Percentiles rank a stretch among this genome's conserved stretches.
phyloP scores from a whole-genome alignment of 768 basidiomycete species.

The Termitomyces sp. region DNA sequence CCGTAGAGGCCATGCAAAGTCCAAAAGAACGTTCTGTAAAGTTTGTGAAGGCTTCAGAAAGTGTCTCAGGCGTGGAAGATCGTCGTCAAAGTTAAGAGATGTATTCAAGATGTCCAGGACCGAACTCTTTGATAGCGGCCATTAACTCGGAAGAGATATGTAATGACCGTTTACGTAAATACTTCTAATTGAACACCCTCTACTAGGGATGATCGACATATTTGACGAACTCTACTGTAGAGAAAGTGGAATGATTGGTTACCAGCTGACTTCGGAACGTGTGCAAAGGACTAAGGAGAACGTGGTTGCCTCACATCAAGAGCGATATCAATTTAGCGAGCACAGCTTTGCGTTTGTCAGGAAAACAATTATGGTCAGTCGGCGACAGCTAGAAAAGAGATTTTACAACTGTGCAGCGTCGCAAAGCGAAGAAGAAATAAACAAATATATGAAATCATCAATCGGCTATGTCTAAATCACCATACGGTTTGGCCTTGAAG shows the following conservation, averaged over 20 bases:
- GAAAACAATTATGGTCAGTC: background rate
- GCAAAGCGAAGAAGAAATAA: background rate
- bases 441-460: slow-evolving; percentile 22
- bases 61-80: background rate
- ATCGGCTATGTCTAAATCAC: slow-evolving; percentile 69
- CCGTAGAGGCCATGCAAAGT: slow-evolving; percentile 10
- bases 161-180: slow-evolving; percentile 2
- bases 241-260: background rate
- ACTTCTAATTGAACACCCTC: background rate
- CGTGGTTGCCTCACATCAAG: background rate
- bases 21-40: background rate
- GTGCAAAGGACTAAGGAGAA: background rate
- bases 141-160: slow-evolving; percentile 1
- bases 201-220: background rate
- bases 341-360: background rate
- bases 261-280: background rate
- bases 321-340: background rate
- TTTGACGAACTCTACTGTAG: background rate
- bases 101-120: background rate
- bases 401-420: background rate
- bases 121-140: background rate
- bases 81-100: background rate
- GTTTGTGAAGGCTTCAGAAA: background rate
- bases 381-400: background rate
- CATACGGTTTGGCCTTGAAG: slow-evolving; percentile 88